Base-by-base conservation (phyloP, 2,329 filamentous ascomycete species). In the Ustilaginoidea virens region DNA sequence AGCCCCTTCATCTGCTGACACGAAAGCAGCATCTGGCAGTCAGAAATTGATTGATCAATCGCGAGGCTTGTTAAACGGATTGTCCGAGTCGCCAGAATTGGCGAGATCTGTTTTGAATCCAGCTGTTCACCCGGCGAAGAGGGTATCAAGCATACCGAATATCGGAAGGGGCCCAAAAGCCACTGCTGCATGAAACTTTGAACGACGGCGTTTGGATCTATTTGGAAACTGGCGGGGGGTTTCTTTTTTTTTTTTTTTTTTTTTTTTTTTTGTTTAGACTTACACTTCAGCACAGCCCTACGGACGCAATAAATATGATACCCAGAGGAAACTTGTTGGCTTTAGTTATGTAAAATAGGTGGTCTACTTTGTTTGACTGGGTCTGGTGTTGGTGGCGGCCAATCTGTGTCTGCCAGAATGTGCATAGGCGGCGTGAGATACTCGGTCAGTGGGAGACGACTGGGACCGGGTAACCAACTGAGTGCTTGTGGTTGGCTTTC, bases 81-180 rank as follows among this genome's bases (percentile, higher is more conserved):
- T 47, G 18, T 56, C 58, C 7, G 56, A 52, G 17, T 62, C 60
- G 1, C 56, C 59, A n/a, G 58, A 63, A 37, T 41, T 61, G 34
- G 48, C 56, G 25, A 51, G 58, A 30, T 50, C 51, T 15, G 42
- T 49, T 21, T 32, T 50, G 14, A 53, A 48, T 31, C 40, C 47
- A 10, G 39, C 41, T 22, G 41, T 44, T 12, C 46, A 50, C 23
- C 49, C 43, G 31, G 42, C 45, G 39, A 56, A 53, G 33, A 45
- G 49, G 18, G 44, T 51, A 5, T 35, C 42, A 20, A 48, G 41
- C 24, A 41, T 53, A 27, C 38, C 49, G 5, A 44, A 37, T 14
- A 36, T 51, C 4, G 42, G 44, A 11, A 50, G 52, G 15, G 43
- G 47, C 16, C 43, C 53, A 5, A 56, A 53, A 36, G 38, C 51